Percentiles rank a stretch among this genome's conserved stretches.
phyloP scores from a whole-genome alignment of 2,329 filamentous ascomycete genomes.

The Cladosporium sp. region DNA sequence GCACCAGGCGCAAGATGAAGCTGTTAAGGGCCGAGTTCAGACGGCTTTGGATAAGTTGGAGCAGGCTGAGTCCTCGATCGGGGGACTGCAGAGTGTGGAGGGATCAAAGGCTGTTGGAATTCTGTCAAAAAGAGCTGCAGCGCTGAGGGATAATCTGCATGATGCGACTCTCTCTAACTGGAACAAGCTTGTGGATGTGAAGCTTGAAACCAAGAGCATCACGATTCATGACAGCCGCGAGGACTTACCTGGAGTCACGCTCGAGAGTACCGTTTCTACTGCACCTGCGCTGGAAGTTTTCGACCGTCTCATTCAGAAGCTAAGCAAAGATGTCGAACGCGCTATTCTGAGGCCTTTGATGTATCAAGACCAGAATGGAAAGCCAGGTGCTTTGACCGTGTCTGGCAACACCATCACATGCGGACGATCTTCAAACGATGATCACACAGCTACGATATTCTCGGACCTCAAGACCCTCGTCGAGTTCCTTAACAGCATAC shows the following conservation, averaged over 20 bases:
- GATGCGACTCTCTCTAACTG: slow-evolving; percentile 66
- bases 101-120: slow-evolving; percentile 3
- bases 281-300: slow-evolving; percentile 19
- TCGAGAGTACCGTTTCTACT: slow-evolving; percentile 18
- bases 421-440: slow-evolving; percentile 19
- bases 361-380: slow-evolving; percentile 16
- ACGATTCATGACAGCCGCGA: slow-evolving; percentile 45
- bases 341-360: slow-evolving; percentile 27
- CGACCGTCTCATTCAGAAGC: slow-evolving; percentile 23
- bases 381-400: slow-evolving; percentile 18
- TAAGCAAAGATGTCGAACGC: slow-evolving; percentile 27
- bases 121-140: slow-evolving; percentile 54
- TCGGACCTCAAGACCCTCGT: slow-evolving; percentile 42
- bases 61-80: slow-evolving; percentile 50
- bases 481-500: slow-evolving; percentile 45
- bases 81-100: slow-evolving; percentile 46
- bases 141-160: slow-evolving; percentile 62
- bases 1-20: slow-evolving; percentile 41
- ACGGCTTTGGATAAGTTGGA: slow-evolving; percentile 46
- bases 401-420: slow-evolving; percentile 24
- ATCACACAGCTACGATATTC: slow-evolving; percentile 31
- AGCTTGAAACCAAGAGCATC: slow-evolving; percentile 52
- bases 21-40: slow-evolving; percentile 41
- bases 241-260: slow-evolving; percentile 32
- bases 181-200: slow-evolving; percentile 61